Conservation (phyloP, 169 alveolate genomes). For the Plasmodium reichenowi region DNA sequence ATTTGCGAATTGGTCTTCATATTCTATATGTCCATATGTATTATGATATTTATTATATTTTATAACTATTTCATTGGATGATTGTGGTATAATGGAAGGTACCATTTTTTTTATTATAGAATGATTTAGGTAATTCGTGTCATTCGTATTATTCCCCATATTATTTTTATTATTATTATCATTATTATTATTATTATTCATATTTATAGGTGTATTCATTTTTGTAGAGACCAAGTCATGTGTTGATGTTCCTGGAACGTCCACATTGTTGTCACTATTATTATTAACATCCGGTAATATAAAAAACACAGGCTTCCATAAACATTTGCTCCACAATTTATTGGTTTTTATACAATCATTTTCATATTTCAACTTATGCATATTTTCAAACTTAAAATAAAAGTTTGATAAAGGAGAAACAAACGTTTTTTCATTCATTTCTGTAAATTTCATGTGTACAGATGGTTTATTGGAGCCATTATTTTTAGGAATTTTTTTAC, state of each 20-base stretch:
- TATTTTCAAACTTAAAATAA: constrained; percentile 64
- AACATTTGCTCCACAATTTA: constrained; percentile 26
- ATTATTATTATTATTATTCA: constrained; percentile 11
- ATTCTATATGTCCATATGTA: background rate
- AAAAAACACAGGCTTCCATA: constrained; percentile 63
- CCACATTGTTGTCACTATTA: no score
- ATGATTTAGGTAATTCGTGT: background rate
- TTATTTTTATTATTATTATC: no score
- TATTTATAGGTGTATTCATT: background rate
- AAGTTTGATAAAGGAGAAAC: constrained; percentile 26
- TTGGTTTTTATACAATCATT: constrained; percentile 25
- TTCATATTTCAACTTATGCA: constrained; percentile 57
- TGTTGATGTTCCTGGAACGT: background rate
- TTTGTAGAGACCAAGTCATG: background rate
- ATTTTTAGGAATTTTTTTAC: background rate
- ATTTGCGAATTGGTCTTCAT: constrained; percentile 13
- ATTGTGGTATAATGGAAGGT: constrained; percentile 57
- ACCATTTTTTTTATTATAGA: constrained; percentile 13
- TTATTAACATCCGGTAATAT: constrained; percentile 23
- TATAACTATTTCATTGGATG: constrained; percentile 40
- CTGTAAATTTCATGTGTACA: constrained; percentile 43
- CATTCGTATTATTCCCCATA: background rate
- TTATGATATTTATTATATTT: constrained; percentile 9
- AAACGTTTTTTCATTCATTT: constrained; percentile 35
- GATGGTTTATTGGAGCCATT: background rate